phyloP scores from a whole-genome alignment of 2,329 filamentous ascomycete genomes.

The Beauveria scarabaeidicola region DNA sequence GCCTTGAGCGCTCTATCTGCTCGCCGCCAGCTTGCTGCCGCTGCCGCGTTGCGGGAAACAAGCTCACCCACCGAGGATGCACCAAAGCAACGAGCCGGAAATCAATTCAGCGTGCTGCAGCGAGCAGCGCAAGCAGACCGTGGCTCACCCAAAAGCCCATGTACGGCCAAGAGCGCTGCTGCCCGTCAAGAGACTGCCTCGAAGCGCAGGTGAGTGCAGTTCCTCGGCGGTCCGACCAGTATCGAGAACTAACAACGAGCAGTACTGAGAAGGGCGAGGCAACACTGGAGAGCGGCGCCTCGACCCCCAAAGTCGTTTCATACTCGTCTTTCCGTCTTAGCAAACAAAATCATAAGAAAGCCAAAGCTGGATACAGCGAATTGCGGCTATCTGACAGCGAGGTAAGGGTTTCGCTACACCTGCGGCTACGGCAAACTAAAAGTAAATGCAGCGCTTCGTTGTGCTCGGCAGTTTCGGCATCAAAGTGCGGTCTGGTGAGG shows the following conservation, averaged over 20 bases:
- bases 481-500: conserved; percentile 49
- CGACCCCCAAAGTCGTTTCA: conserved; percentile 16
- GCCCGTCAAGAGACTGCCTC: neutral
- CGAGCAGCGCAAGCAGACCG: neutral
- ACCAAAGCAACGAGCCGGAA: neutral
- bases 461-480: conserved; percentile 62
- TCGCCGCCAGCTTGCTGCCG: conserved; percentile 21
- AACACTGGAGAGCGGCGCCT: neutral
- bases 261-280: neutral
- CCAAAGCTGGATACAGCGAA: conserved; percentile 30
- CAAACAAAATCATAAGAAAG: conserved; percentile 34
- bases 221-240: no score
- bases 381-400: conserved; percentile 41
- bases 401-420: conserved; percentile 24
- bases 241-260: neutral
- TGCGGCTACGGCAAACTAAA: neutral
- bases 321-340: conserved; percentile 39
- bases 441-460: conserved; percentile 46
- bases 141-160: neutral
- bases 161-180: neutral
- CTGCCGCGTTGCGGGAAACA: neutral
- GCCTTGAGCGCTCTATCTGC: conserved; percentile 31
- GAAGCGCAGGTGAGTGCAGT: neutral
- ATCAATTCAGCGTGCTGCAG: conserved; percentile 10
- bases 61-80: neutral